phyloP scores from a whole-genome alignment of 495 filamentous ascomycete species.

The Penicillium canescens region DNA sequence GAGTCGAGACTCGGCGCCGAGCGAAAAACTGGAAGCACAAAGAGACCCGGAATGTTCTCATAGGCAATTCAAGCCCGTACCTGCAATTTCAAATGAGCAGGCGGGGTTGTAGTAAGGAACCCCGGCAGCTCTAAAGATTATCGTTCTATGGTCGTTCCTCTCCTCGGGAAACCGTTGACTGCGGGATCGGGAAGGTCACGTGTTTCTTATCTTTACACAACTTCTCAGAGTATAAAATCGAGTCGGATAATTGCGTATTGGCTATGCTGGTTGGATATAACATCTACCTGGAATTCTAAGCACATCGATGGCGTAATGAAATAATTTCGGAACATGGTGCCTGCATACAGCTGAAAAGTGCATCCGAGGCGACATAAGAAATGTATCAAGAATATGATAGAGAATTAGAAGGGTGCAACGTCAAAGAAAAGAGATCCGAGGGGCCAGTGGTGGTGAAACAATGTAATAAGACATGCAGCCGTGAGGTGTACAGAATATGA shows the following conservation, averaged over 20 bases:
- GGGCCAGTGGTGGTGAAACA: conserved; percentile 4
- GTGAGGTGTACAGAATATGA: conserved; percentile 20
- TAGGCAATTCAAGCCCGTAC: conserved; percentile 21
- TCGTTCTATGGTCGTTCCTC: conserved; percentile 16
- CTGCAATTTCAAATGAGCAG: conserved; percentile 18
- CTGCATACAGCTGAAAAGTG: no score
- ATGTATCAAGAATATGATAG: conserved; percentile 2
- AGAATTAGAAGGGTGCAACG: conserved; percentile 2
- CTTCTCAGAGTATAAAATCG: not conserved
- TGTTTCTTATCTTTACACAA: conserved; percentile 2
- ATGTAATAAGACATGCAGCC: conserved; percentile 26
- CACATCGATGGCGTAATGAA: no score
- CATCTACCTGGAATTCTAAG: not conserved
- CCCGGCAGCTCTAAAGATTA: conserved; percentile 23
- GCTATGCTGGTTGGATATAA: no score
- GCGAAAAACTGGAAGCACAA: conserved; percentile 18
- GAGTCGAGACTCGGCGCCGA: conserved; percentile 32
- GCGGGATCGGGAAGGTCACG: conserved; percentile 25
- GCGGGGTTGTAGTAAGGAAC: conserved; percentile 23
- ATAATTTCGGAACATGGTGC: no score
- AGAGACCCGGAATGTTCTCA: conserved; percentile 24
- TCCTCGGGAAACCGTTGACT: conserved; percentile 27
- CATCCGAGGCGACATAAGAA: not conserved
- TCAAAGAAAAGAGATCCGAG: conserved; percentile 12
- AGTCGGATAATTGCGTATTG: no score